Evolutionary conservation across 2,329 filamentous ascomycete genomes (phyloP).

Genomic region (Botrytis pseudocinerea): DNA sequence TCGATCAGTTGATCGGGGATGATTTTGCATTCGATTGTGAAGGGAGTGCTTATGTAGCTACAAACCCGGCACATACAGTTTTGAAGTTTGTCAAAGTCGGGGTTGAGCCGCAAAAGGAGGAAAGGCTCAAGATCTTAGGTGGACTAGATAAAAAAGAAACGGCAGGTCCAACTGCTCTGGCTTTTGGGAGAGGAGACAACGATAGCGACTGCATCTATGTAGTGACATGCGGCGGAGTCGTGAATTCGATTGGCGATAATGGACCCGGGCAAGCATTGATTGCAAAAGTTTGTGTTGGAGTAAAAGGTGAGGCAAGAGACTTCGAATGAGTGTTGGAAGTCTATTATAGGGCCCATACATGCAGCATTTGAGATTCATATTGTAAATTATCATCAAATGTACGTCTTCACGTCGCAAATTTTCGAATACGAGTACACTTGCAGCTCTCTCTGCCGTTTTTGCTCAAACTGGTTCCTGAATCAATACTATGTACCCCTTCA

Average conservation of each 20-base stretch:
- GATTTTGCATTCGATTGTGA: constrained; percentile 7
- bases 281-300: constrained; percentile 1
- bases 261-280: constrained; percentile 4
- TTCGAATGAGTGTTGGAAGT: background rate
- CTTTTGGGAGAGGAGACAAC: background rate
- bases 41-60: constrained; percentile 3
- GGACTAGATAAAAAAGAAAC: constrained; percentile 10
- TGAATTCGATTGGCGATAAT: constrained; percentile 4
- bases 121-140: constrained; percentile 4
- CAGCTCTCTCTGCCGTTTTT: too few relatives aligned
- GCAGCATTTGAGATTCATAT: background rate
- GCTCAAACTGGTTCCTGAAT: background rate
- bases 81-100: background rate
- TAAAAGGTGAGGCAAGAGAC: constrained; percentile 3
- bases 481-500: background rate
- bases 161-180: constrained; percentile 1
- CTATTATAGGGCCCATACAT: background rate
- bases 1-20: constrained; percentile 4
- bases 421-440: background rate
- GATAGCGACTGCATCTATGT: constrained; percentile 18
- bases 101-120: background rate
- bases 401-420: background rate
- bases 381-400: background rate
- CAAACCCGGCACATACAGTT: background rate
- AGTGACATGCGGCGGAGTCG: constrained; percentile 8